Evolutionary conservation across 2,329 filamentous ascomycete species (phyloP), one percentile per base, ranked within the genome.

Genomic region (Alternaria sp.): DNA sequence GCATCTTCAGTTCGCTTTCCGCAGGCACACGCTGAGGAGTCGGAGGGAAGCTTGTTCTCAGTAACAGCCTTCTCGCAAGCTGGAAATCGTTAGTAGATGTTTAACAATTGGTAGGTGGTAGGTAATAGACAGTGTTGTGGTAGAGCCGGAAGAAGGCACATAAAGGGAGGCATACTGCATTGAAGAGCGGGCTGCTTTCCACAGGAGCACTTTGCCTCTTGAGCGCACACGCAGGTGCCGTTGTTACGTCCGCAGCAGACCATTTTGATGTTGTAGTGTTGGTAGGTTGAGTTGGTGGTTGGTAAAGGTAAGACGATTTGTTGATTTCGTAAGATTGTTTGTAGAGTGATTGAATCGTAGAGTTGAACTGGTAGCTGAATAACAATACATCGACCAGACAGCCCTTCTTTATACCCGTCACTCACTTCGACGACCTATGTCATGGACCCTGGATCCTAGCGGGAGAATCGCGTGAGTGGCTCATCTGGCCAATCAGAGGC

Each of bases 181-280:
- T 94, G 85, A 50, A 97, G 88, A 51, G 94, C 94, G 4, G 89
- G 87, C 78, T 95, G 87, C 84, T 97, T 89, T 76, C 94, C 94
- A 79, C 94, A 98, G 16, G 92, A 96, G 87, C 93, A 97, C 63
- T 81, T 87, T 64, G 87, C 86, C 70, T 88, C 85, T 55, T 83
- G 80, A 40, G 85, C 85, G 71, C 85, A 87, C 68, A 85, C 84
- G 71, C 87, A 89, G 72, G 82, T 79, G 70, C 81, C 82, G 66
- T 82, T 81, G 70, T 84, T 82, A 70, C 84, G 85, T 78, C 85
- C 85, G 79, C 87, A 89, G 85, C 87, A 89, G 68, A 79, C 77
- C 81, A 83, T 83, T 51, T 56, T 78, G 73, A 59, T 59, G 55
- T 65, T 62, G 53, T 65, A 30, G 53, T 63, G 58, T 57, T 65